Base-by-base conservation (phyloP, 805 yeast species). In the Candida suzukii region DNA sequence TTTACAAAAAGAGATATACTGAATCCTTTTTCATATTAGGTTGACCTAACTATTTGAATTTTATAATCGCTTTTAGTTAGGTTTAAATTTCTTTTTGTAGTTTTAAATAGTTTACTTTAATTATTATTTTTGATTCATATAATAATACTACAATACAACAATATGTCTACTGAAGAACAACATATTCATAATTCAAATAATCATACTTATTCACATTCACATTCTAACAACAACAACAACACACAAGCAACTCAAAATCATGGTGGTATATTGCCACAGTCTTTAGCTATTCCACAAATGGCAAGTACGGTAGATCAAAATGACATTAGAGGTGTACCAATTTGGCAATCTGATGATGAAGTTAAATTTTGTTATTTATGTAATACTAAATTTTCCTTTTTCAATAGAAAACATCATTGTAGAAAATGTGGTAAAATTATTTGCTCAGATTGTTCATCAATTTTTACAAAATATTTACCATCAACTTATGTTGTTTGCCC, bases 391-490 rank as follows among this genome's bases (percentile, higher is more conserved):
- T 87, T 79, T 62, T 67, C 80, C 2, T 60, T 85, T 42, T 78
- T 83, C 58, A 74, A 67, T 55, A 70, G 96, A 43, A 71, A 88
- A 42, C 96, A 87, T 61, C 96, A 87, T 58, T 87, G 96, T 59
- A 69, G 93, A 40, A 69, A 64, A 44, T 87, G 96, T 63, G 96
- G 96, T 3, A 67, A 78, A 27, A 81, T 88, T 0, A 85, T 82
- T 16, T 87, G 96, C 60, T 81, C 78, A 25, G 52, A 57, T 31
- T 87, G 96, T 53, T 79, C 91, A 7, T 56, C 64, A 9, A 67
- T 73, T 19, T 59, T 61, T 33, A 68, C 76, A 7, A 65, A 69
- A 27, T 83, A 80, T 54, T 67, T 79, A 35, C 76, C 84, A 11
- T 71, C 75, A 33, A 74, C 84, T 0, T 67, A 71, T 46, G 76